Evolutionary conservation across 75 land plant genomes (phyloP), one percentile per base, ranked within the genome.

Genomic region (Pseudotsuga menziesii): DNA sequence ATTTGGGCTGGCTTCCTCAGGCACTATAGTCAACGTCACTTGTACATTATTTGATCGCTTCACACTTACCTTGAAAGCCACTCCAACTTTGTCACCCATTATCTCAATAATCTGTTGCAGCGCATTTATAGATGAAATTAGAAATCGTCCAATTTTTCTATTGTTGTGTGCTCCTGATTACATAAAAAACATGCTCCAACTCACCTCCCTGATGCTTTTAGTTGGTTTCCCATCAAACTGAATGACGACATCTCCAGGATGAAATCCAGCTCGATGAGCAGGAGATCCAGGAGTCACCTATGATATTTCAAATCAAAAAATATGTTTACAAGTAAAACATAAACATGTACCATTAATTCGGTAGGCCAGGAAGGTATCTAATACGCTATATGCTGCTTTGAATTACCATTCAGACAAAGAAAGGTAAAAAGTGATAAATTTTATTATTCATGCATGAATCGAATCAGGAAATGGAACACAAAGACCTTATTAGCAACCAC

Each of bases 221-320:
- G 94, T 81, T 57, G 94, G 94, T 55, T 76, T 82, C 39, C 94
- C 97, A 59, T 87, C 91, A 82, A 96, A 94, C 73, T 88, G 86
- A 67, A 91, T 62, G 5, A 94, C 90, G 41, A 93, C 92, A 87
- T 96, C 98, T 59, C 94, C 94, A 23, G 92, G 84, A n/a, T 79
- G 89, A 57, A 96, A 86, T 61, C 97, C 98, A 75, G 93, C 94
- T 80, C 79, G 83, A 41, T 87, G 87, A 77, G 97, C 98, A 60
- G 98, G 98, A 29, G 97, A 91, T 41, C 97, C 91, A 36, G 98
- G 97, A 55, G 87, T 90, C 54, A 93, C 98, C 98, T 96, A 83
- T 16, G 58, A n/a, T 41, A 12, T 69, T 41, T 22, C 41, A n/a
- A 41, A 17, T 5, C 13, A 39, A 36, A 69, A 69, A 20, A 19